Conservation (phyloP, 2,329 filamentous ascomycete species). For the Neodidymelliopsis sp. region DNA sequence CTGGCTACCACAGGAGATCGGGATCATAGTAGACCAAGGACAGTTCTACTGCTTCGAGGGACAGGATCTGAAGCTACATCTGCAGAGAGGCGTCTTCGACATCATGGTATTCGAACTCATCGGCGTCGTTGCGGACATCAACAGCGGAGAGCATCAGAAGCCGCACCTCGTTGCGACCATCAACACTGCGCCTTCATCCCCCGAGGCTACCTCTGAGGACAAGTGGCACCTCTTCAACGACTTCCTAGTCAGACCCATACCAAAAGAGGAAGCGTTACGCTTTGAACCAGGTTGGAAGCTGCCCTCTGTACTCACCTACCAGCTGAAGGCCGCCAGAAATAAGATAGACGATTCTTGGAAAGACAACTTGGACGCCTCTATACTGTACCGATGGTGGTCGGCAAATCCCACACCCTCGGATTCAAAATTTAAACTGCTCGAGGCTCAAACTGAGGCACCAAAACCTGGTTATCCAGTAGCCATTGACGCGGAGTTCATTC, state of each 20-base stretch:
- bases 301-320: conserved; percentile 86
- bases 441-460: conserved; percentile 68
- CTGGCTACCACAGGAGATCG: conserved; percentile 94
- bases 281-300: conserved; percentile 95
- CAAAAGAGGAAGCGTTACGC: conserved; percentile 81
- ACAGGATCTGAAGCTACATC: conserved; percentile 80
- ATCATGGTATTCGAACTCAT: conserved; percentile 91
- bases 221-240: conserved; percentile 98
- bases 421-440: conserved; percentile 68
- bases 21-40: conserved; percentile 87
- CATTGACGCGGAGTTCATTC: conserved; percentile 95
- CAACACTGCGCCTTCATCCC: conserved; percentile 77
- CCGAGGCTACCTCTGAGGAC: conserved; percentile 65
- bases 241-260: conserved; percentile 84
- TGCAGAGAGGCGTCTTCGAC: conserved; percentile 79
- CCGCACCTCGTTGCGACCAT: conserved; percentile 91
- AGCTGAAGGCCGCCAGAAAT: conserved; percentile 82
- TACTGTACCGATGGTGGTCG: conserved; percentile 79
- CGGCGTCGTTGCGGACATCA: conserved; percentile 88
- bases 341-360: conserved; percentile 88
- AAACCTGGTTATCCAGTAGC: conserved; percentile 79
- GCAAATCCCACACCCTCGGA: conserved; percentile 50
- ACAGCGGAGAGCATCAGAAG: conserved; percentile 83
- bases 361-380: conserved; percentile 78
- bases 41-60: conserved; percentile 96